phyloP scores from a whole-genome alignment of 2,329 filamentous ascomycete genomes.

The Beauveria caledonica region DNA sequence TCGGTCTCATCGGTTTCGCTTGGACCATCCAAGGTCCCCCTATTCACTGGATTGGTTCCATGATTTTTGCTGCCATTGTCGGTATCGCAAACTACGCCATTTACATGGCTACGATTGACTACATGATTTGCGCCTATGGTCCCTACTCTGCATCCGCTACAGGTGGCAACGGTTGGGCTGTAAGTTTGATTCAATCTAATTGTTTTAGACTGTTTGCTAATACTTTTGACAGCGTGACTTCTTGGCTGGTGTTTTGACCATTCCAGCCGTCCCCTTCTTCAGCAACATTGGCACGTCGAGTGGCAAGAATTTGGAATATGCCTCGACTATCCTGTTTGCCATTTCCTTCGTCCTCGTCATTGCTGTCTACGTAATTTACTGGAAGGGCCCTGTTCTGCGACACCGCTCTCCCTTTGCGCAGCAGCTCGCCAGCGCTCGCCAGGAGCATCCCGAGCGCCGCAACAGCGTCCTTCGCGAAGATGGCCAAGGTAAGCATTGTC shows the following conservation, averaged over 20 bases:
- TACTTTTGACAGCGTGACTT: slow-evolving; percentile 45
- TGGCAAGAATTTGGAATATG: slow-evolving; percentile 47
- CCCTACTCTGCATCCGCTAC: slow-evolving; percentile 67
- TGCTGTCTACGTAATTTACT: slow-evolving; percentile 60
- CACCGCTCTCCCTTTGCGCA: slow-evolving; percentile 57
- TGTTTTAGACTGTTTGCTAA: background rate
- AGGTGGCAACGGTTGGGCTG: slow-evolving; percentile 64
- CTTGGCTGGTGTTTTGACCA: slow-evolving; percentile 61
- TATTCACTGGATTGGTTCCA: slow-evolving; percentile 59
- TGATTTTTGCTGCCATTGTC: slow-evolving; percentile 56
- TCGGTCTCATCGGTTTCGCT: slow-evolving; percentile 63
- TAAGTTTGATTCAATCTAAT: background rate
- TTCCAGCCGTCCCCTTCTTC: slow-evolving; percentile 60
- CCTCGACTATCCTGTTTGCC: slow-evolving; percentile 54
- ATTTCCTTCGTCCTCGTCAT: slow-evolving; percentile 54
- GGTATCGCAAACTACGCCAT: slow-evolving; percentile 68
- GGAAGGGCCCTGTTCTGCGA: slow-evolving; percentile 52
- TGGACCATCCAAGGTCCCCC: slow-evolving; percentile 58
- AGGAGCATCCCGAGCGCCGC: slow-evolving; percentile 24
- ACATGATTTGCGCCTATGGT: slow-evolving; percentile 68
- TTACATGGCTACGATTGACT: slow-evolving; percentile 71
- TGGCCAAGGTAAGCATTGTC: slow-evolving; percentile 5
- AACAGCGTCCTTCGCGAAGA: slow-evolving; percentile 20
- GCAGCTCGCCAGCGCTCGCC: slow-evolving; percentile 41
- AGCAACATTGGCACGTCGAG: slow-evolving; percentile 41